Evolutionary conservation across 2,329 filamentous ascomycete species (phyloP).

Genomic region (Pleomassaria siparia): DNA sequence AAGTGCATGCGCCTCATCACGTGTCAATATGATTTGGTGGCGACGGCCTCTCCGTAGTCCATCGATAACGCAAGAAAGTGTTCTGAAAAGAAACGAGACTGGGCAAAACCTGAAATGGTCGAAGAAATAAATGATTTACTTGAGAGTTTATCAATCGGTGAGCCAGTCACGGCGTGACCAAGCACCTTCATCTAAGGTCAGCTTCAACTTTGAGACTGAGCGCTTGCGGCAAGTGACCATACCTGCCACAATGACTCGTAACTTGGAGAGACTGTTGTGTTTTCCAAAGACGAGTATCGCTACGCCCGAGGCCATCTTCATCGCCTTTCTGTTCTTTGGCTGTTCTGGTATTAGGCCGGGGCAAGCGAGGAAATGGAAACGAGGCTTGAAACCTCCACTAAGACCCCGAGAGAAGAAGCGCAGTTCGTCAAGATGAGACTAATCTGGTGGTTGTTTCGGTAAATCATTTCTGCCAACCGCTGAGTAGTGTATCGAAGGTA

Average conservation of each 20-base stretch:
- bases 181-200: background rate
- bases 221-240: background rate
- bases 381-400: background rate
- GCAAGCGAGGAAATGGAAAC: background rate
- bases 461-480: too few relatives aligned
- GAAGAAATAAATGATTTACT: background rate
- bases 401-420: background rate
- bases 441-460: too few relatives aligned
- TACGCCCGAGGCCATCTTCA: background rate
- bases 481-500: background rate
- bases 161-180: conserved; percentile 5
- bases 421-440: background rate
- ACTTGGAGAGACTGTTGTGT: background rate
- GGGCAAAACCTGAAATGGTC: background rate
- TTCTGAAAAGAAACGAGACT: background rate
- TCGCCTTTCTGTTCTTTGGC: background rate
- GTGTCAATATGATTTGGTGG: conserved; percentile 13
- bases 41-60: conserved; percentile 13
- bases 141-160: background rate
- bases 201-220: background rate
- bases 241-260: background rate
- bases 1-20: background rate
- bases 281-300: background rate
- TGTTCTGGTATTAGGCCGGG: background rate
- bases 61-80: background rate